Evolutionary conservation across 768 basidiomycete species (phyloP).

Genomic region (Lyophyllum shimeji): DNA sequence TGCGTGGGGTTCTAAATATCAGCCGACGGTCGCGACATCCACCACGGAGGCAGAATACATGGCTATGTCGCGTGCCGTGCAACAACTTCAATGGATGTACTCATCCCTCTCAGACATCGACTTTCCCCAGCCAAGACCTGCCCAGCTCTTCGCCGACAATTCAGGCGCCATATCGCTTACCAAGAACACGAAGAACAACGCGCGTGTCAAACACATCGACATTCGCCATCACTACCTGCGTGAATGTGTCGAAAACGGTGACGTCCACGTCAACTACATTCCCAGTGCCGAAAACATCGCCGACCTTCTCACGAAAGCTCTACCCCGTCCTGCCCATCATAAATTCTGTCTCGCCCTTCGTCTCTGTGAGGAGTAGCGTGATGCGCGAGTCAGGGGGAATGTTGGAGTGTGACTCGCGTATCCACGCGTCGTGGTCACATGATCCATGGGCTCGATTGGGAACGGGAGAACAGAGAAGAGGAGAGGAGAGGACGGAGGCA

Average conservation of each 20-base stretch:
- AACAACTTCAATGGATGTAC: constrained; percentile 33
- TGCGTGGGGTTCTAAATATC: constrained; percentile 30
- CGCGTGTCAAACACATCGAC: constrained; percentile 28
- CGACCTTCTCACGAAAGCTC: constrained; percentile 38
- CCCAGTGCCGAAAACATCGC: constrained; percentile 30
- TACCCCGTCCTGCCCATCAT: constrained; percentile 10
- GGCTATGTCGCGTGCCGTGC: constrained; percentile 23
- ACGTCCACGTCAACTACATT: constrained; percentile 19
- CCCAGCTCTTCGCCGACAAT: constrained; percentile 27
- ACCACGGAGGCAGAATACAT: constrained; percentile 26
- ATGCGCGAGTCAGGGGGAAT: not conserved
- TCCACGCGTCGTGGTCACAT: no score
- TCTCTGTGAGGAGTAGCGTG: not conserved
- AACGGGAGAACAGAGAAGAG: no score
- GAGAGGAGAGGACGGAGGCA: no score
- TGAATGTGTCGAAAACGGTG: constrained; percentile 10
- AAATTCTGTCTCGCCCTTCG: not conserved
- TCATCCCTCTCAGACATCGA: constrained; percentile 24
- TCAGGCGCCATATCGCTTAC: constrained; percentile 21
- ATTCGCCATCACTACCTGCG: constrained; percentile 21
- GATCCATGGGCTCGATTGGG: no score
- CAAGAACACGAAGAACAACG: constrained; percentile 21
- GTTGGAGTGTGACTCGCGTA: not conserved
- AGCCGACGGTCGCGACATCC: constrained; percentile 23
- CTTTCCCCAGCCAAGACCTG: constrained; percentile 12